These are phyloP conservation scores for Nitzschia sp. DNA, from an alignment of 108 stramenopile species.

Conservation along the genomic window DNA sequence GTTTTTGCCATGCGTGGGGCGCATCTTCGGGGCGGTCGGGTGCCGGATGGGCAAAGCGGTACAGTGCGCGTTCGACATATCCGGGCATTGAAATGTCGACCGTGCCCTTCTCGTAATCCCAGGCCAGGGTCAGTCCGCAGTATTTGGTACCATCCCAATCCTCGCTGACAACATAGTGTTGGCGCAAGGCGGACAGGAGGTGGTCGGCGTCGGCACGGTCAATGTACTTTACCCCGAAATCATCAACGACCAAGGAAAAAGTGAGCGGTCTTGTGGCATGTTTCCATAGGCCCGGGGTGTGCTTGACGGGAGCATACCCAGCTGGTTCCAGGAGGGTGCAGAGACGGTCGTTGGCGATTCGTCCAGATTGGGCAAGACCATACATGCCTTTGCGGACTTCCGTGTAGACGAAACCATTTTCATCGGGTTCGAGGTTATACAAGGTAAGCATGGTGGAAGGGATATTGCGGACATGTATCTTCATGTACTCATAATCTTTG, in stretches of 20 bases:
- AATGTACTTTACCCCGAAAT: constrained; percentile 47
- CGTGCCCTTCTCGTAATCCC: constrained; percentile 45
- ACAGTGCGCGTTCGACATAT: constrained; percentile 33
- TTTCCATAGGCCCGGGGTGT: constrained; percentile 45
- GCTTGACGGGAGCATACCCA: constrained; percentile 7
- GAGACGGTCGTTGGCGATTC: constrained; percentile 36
- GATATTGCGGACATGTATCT: constrained; percentile 22
- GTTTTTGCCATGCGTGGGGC: constrained; percentile 25
- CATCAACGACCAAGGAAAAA: constrained; percentile 53
- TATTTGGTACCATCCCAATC: constrained; percentile 31
- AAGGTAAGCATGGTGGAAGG: constrained; percentile 33
- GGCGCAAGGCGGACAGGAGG: constrained; percentile 13
- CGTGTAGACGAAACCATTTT: too few relatives aligned
- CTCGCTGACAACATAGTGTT: constrained; percentile 17
- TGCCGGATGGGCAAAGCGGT: constrained; percentile 31
- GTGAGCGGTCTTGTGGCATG: constrained; percentile 29
- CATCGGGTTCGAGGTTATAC: constrained; percentile 24
- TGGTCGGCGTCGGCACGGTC: constrained; percentile 26
- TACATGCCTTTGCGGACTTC: constrained; percentile 40
- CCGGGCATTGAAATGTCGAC: too few relatives aligned
- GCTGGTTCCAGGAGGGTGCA: too few relatives aligned
- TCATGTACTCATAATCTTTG: constrained; percentile 52
- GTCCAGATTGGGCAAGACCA: constrained; percentile 57
- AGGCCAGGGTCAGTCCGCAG: too few relatives aligned
- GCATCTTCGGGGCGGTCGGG: constrained; percentile 35